Base-by-base conservation (phyloP, 2,329 filamentous ascomycete genomes). In the Chaetomium globosum region DNA sequence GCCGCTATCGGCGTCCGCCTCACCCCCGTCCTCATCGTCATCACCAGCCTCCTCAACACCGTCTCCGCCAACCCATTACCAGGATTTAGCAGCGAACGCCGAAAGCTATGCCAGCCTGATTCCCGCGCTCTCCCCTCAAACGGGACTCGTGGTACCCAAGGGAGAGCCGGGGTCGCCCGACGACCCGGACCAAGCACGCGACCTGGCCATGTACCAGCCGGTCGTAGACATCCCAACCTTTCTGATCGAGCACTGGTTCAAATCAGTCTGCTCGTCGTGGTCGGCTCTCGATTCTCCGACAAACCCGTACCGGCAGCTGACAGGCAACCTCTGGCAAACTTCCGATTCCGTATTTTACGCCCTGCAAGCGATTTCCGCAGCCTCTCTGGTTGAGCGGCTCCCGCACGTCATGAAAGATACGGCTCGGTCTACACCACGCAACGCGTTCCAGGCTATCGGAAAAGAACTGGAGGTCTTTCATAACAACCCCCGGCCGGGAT, bases 181-280 rank as follows among this genome's bases (percentile, higher is more conserved):
- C 28, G 36, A 54, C 54, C 16, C 43, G 3, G 48, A 33, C 9
- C 53, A 62, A 28, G 19, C 53, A 8, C 57, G 65, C 28, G 60
- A 62, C 8, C 12, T 68, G n/a, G 31, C 64, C 31, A 53, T 73
- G 59, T 54, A 48, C 31, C 71, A 70, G 13, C 69, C 69, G 9
- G 65, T 73, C 26, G 69, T 73, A 3, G 67, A 74, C 46, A 70
- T 73, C 16, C 72, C 71, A 4, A 71, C 71, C 0, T 71, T 74
- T 16, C 62, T 74, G 51, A 72, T 74, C 55, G 70, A 74, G 51
- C 72, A 74, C 65, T 74, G 73, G 73, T 74, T 74, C 61, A 72
- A 73, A 31, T 72, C 71, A 0, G 73, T 74, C 26, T 74, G 73
- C 63, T 23, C 65, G 6, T 70, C 69, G 21, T 74, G 73, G 73